Conservation (phyloP, 352 stramenopile genomes). For the Globisporangium radiosum region DNA sequence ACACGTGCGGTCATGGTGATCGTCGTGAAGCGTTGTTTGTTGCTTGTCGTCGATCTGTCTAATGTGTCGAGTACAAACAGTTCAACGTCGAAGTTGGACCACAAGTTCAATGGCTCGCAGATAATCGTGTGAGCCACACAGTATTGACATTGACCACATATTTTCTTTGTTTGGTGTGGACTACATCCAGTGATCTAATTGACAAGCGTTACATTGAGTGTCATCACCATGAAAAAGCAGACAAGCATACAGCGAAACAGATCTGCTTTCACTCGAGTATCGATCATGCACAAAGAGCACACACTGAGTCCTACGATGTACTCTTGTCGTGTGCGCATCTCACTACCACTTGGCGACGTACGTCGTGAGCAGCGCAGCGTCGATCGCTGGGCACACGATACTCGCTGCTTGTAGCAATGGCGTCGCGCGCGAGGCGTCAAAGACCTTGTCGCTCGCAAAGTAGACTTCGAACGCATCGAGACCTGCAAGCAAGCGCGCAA, state of each 20-base stretch:
- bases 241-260: too few species aligned
- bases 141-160: too few species aligned
- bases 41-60: not conserved
- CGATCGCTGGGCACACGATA: constrained; percentile 38
- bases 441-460: constrained; percentile 54
- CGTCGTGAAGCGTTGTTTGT: not conserved
- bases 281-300: constrained; percentile 2
- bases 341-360: constrained; percentile 37
- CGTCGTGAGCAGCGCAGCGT: constrained; percentile 30
- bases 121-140: too few species aligned
- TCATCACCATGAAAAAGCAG: too few species aligned
- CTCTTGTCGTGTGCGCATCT: too few species aligned
- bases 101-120: too few species aligned
- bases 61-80: not conserved
- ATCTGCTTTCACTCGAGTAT: too few species aligned
- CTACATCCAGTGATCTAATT: too few species aligned
- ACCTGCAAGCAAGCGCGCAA: constrained; percentile 54
- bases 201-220: too few species aligned
- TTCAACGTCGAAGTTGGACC: constrained; percentile 11
- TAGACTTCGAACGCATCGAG: constrained; percentile 66
- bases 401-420: constrained; percentile 28
- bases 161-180: too few species aligned
- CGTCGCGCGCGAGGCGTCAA: constrained; percentile 43
- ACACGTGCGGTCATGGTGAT: constrained; percentile 9
- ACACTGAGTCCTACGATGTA: not conserved